Conservation (phyloP, 139 green algal species). For the Chlamydomonas asymmetrica region DNA sequence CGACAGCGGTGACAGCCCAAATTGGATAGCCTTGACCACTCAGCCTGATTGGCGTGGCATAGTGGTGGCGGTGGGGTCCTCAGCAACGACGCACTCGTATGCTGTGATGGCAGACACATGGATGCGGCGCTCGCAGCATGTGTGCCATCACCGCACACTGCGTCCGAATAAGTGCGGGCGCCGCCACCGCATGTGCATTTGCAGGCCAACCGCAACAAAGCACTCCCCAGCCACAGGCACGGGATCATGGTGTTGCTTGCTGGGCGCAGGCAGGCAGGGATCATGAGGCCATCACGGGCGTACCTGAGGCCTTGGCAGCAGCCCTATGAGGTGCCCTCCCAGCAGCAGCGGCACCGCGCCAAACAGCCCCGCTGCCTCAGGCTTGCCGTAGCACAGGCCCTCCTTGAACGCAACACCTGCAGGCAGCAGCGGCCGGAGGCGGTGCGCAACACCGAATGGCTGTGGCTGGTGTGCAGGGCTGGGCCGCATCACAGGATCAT, state of each 20-base stretch:
- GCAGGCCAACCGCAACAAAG: background rate
- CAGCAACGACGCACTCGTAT: too few species aligned
- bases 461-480: too few species aligned
- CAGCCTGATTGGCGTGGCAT: too few species aligned
- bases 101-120: too few species aligned
- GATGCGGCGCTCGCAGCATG: too few species aligned
- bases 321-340: conserved; percentile 49
- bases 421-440: too few species aligned
- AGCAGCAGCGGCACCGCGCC: conserved; percentile 62
- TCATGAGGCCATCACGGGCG: conserved; percentile 26
- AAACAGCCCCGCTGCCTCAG: conserved; percentile 64
- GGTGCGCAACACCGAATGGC: too few species aligned
- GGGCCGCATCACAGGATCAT: too few species aligned
- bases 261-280: conserved; percentile 69
- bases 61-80: too few species aligned
- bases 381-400: conserved; percentile 62
- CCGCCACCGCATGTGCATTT: background rate
- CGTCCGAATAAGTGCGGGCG: background rate
- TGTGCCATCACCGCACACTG: background rate
- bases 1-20: conserved; percentile 6
- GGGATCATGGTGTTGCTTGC: conserved; percentile 64
- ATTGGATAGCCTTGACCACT: background rate
- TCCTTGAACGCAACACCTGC: conserved; percentile 87
- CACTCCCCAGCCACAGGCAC: background rate
- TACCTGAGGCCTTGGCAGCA: conserved; percentile 28